Base-by-base conservation (phyloP, 1,284 basidiomycete species). In the Sporisorium reilianum region DNA sequence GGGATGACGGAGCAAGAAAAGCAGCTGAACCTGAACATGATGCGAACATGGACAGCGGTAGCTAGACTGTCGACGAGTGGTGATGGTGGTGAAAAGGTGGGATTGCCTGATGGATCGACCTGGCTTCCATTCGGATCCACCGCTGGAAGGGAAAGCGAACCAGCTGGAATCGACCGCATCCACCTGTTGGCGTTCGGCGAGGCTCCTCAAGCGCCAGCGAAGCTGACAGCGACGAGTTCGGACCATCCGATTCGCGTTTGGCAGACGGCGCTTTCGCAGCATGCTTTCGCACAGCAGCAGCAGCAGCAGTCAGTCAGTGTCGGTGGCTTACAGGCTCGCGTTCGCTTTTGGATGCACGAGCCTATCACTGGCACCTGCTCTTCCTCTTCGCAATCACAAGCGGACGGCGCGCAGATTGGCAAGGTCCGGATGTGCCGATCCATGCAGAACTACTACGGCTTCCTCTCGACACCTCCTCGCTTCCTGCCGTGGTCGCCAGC, bases 371-470 rank as follows among this genome's bases (percentile, higher is more conserved):
- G 58, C 59, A 72, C 64, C 20, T 38, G 16, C 34, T 7, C 12
- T 11, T 34, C 34, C 4, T 46, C 52, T n/a, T 14, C 44, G 20
- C 14, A 40, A n/a, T 8, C 53, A 5, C 12, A 46, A 4, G 45
- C 5, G 12, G 40, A 36, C 7, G 38, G n/a, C 1, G 23, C 32
- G 6, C 20, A 38, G n/a, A 22, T 44, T 34, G 54, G n/a, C 14
- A 3, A 36, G 7, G 23, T 52, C 28, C 48, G 54, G 44, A 22
- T 63, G 14, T 58, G 44, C 42, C 55, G 64, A 59, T 34, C 25
- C 46, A 14, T 69, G 30, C 71, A 69, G 22, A 74, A 65, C 42
- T 74, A 69, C 36, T 74, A 74, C 30, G 71, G 71, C 40, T 69
- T 64, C 30, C 46, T 64, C 11, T 23, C 32, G 2, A 49, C 32